Evolutionary conservation across 2,329 filamentous ascomycete species (phyloP).

Genomic region (Neospermospora avenae): DNA sequence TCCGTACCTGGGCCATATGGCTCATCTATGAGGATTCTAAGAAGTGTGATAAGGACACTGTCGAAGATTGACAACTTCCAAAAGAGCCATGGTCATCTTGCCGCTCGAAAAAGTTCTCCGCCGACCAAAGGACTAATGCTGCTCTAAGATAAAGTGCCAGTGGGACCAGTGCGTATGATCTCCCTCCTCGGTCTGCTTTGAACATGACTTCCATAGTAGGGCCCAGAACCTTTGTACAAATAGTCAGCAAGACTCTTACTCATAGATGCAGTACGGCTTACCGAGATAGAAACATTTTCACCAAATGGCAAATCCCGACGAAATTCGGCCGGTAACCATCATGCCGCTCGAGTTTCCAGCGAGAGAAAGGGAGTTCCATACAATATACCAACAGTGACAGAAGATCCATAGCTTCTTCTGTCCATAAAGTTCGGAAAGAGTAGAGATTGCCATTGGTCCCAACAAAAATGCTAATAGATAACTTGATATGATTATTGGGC

Average conservation of each 20-base stretch:
- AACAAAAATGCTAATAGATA: conserved; percentile 54
- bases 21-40: conserved; percentile 45
- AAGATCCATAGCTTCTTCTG: conserved; percentile 38
- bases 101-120: conserved; percentile 42
- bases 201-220: not conserved
- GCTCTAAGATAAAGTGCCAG: conserved; percentile 60
- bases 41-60: conserved; percentile 41
- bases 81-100: conserved; percentile 53
- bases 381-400: conserved; percentile 47
- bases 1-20: conserved; percentile 40
- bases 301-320: conserved; percentile 46
- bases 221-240: not conserved
- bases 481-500: conserved; percentile 36
- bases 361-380: conserved; percentile 50
- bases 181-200: conserved; percentile 39
- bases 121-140: conserved; percentile 40
- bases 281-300: conserved; percentile 41
- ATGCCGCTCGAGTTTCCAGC: conserved; percentile 40
- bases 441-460: conserved; percentile 42
- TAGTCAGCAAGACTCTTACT: not conserved
- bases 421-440: conserved; percentile 47
- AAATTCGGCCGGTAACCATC: conserved; percentile 42
- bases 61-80: conserved; percentile 46
- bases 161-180: conserved; percentile 34
- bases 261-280: conserved; percentile 35